Base-by-base conservation (phyloP, 2,329 filamentous ascomycete species). In the Diaporthe ampelina region DNA sequence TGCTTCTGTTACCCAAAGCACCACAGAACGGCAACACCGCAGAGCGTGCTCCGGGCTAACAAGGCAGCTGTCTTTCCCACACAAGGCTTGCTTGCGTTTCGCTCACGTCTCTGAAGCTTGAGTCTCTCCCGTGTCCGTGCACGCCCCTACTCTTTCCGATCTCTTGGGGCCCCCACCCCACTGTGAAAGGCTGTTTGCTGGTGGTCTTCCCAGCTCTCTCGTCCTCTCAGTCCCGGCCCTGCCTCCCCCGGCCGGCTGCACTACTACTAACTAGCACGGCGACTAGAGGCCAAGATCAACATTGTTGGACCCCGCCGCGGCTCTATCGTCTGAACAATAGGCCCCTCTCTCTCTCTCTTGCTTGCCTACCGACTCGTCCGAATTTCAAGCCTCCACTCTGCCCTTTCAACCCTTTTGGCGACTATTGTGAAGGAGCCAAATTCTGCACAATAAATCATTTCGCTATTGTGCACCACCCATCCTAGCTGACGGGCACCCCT, bases 371-470 rank as follows among this genome's bases (percentile, higher is more conserved):
- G 45, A 61, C 45, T 43, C 45, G 43, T 72, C 57, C 57, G 48
- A 63, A 45, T 52, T 72, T 56, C 70, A n/a, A 26, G 48, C 63
- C 63, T 68, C 48, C 57, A 59, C 70, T 63, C 32, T 63, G 24
- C 70, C 48, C 21, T 43, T 43, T 26, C 70, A 54, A 54, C 59
- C 48, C 57, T 45, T 61, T 63, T 45, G 57, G 40, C 70, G 35
- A 72, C 57, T n/a, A 54, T 68, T 68, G 48, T 68, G 63, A 72
- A 52, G 45, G 57, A 63, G 35, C 70, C 70, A 54, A 63, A 40
- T 19, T 72, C 54, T 72, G 57, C 70, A 72, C 57, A 59, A 54
- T 52, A 29, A 29, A 29, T 32, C 70, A 40, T 32, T 59, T 26
- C 48, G 63, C 63, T 54, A 54, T 68, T 68, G 63, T 68, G 45